Conservation (phyloP, 2,329 filamentous ascomycete genomes). For the Clarireedia homoeocarpa region DNA sequence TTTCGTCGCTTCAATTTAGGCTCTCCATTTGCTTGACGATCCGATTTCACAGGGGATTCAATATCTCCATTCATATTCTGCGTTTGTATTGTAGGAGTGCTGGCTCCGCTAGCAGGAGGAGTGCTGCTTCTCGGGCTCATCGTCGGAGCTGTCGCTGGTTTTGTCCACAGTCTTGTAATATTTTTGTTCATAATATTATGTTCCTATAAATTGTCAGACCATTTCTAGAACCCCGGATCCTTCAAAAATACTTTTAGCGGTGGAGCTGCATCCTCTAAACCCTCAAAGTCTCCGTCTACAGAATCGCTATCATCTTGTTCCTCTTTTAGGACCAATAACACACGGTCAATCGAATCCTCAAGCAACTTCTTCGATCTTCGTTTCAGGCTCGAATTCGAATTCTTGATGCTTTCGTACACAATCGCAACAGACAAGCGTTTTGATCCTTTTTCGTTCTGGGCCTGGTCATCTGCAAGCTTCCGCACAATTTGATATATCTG, state of each 20-base stretch:
- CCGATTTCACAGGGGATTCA: slow-evolving; percentile 30
- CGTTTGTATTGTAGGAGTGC: slow-evolving; percentile 18
- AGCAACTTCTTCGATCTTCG: slow-evolving; percentile 73
- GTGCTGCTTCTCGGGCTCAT: slow-evolving; percentile 19
- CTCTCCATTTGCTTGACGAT: slow-evolving; percentile 57
- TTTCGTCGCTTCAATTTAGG: slow-evolving; percentile 59
- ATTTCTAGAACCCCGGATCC: neutral
- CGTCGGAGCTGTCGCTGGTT: slow-evolving; percentile 25
- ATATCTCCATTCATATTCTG: slow-evolving; percentile 14
- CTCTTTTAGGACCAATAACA: slow-evolving; percentile 62
- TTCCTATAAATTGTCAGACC: slow-evolving; percentile 31
- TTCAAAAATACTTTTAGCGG: slow-evolving; percentile 24
- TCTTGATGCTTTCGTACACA: slow-evolving; percentile 73
- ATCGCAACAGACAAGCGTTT: slow-evolving; percentile 48
- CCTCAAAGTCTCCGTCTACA: slow-evolving; percentile 42
- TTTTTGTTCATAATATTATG: slow-evolving; percentile 59
- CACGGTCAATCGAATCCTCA: slow-evolving; percentile 79
- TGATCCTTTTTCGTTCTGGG: slow-evolving; percentile 38
- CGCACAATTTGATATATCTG: slow-evolving; percentile 70
- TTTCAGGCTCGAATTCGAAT: slow-evolving; percentile 80
- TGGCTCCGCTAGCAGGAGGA: slow-evolving; percentile 13
- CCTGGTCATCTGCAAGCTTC: slow-evolving; percentile 63
- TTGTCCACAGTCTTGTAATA: slow-evolving; percentile 52
- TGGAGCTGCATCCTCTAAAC: slow-evolving; percentile 31
- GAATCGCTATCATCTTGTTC: slow-evolving; percentile 38